Evolutionary conservation across 768 basidiomycete species (phyloP), one percentile per base, ranked within the genome.

Genomic region (Lentinula guzmanii): DNA sequence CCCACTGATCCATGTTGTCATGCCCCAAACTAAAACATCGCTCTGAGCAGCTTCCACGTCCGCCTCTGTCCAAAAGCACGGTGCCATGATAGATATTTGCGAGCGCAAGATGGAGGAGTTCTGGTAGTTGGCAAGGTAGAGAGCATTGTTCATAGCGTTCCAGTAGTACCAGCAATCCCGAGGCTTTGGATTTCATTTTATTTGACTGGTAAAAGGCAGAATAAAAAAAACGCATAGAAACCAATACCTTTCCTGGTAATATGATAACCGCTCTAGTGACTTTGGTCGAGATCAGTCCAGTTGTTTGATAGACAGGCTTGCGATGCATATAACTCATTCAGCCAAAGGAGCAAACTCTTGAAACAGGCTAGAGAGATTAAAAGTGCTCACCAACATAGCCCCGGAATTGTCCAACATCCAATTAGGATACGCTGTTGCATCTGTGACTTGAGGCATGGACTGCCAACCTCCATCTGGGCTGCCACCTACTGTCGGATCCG

Each of bases 151-250:
- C 21, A 62, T 45, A 21, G 56, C 41, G 46, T 50, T 58, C 56
- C 55, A 62, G 43, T 62, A 63, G 42, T 60, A 60, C 62, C 62
- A 63, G 52, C 58, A 60, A 42, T 63, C 62, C 2, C 62, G 58
- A 35, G 58, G 58, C 62, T 63, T 50, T 45, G 13, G 2, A 45
- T 28, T 21, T 21, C 21, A 21, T 21, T 21, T 21, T 21, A 21
- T 21, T 21, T 21, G 21, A 21, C 21, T 21, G 21, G 21, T 21
- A 21, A 21, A 21, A 21, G 21, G 21, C 21, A 21, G 21, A 21
- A 21, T 16, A 15, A 46, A n/a, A 34, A 37, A 5, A 16, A 56
- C 24, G n/a, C 10, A 10, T 9, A 5, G 18, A 31, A 33, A 31
- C 16, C n/a, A 42, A 7, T 24, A 59, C 62, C 46, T 62, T 59